Evolutionary conservation across 2,329 filamentous ascomycete species (phyloP).

Genomic region (Botrytis paeoniae): DNA sequence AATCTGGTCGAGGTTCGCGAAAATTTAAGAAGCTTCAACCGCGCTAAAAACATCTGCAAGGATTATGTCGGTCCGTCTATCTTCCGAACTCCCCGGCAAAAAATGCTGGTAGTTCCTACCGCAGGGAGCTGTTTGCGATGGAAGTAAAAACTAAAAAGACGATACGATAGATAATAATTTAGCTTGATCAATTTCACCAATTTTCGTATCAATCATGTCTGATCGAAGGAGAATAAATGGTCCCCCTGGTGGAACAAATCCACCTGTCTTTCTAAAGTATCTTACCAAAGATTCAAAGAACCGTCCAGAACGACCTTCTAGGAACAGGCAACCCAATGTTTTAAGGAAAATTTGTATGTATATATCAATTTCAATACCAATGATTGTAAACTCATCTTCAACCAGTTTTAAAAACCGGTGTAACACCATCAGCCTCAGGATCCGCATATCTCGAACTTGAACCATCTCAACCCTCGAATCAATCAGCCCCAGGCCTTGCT

Average conservation of each 20-base stretch:
- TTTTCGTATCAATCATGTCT: slow-evolving; percentile 52
- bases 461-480: slow-evolving; percentile 44
- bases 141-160: not conserved
- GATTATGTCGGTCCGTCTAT: not conserved
- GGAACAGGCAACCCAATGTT: slow-evolving; percentile 63
- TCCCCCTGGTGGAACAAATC: slow-evolving; percentile 70
- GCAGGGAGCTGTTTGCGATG: not conserved
- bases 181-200: not conserved
- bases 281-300: slow-evolving; percentile 46
- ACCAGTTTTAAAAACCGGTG: slow-evolving; percentile 81
- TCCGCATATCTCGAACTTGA: slow-evolving; percentile 80
- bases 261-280: slow-evolving; percentile 65
- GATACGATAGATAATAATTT: not conserved
- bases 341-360: slow-evolving; percentile 82
- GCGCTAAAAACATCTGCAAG: not conserved
- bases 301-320: slow-evolving; percentile 47
- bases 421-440: slow-evolving; percentile 89
- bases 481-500: slow-evolving; percentile 49
- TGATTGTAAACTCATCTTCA: slow-evolving; percentile 8
- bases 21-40: slow-evolving; percentile 10
- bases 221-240: slow-evolving; percentile 91
- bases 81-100: slow-evolving; percentile 1
- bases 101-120: slow-evolving; percentile 2
- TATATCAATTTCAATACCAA: not conserved
- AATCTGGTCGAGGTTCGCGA: slow-evolving; percentile 2